Evolutionary conservation across 1,284 basidiomycete genomes (phyloP).

Genomic region (Meripilus lineatus): DNA sequence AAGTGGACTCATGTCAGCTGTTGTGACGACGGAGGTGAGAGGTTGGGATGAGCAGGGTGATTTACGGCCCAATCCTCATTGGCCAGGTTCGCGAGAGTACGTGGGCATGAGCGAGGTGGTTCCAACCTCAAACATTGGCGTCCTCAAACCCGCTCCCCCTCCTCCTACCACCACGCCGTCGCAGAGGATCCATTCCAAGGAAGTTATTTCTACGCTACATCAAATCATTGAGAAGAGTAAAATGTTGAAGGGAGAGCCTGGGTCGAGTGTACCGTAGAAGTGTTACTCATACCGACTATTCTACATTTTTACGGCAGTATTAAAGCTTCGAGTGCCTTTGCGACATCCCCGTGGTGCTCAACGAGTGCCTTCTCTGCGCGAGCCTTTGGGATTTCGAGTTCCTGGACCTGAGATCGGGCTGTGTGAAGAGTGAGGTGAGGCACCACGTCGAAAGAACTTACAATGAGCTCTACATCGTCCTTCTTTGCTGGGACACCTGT

Average conservation of each 20-base stretch:
- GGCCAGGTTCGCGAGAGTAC: constrained; percentile 33
- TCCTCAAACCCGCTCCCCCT: too few relatives aligned
- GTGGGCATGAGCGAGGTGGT: constrained; percentile 11
- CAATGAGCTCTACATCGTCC: constrained; percentile 63
- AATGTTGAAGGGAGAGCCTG: neutral
- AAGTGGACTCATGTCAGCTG: constrained; percentile 14
- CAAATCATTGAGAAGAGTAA: neutral
- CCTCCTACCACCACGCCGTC: too few relatives aligned
- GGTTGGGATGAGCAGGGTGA: constrained; percentile 11
- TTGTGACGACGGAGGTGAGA: constrained; percentile 12
- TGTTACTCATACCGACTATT: neutral
- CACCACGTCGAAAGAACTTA: constrained; percentile 27
- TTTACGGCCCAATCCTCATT: constrained; percentile 22
- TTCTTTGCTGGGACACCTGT: constrained; percentile 35
- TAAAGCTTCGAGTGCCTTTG: constrained; percentile 26
- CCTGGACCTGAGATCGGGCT: constrained; percentile 41
- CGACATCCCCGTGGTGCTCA: constrained; percentile 34
- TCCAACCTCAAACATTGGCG: neutral
- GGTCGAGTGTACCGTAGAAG: neutral
- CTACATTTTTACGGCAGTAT: constrained; percentile 14
- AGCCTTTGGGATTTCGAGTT: constrained; percentile 55
- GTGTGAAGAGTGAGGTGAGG: neutral
- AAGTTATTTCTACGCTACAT: neutral
- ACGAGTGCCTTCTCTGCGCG: constrained; percentile 54
- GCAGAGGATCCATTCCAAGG: neutral